Evolutionary conservation across 345 rosid genomes (phyloP).

Genomic region (Rubroshorea leprosula): DNA sequence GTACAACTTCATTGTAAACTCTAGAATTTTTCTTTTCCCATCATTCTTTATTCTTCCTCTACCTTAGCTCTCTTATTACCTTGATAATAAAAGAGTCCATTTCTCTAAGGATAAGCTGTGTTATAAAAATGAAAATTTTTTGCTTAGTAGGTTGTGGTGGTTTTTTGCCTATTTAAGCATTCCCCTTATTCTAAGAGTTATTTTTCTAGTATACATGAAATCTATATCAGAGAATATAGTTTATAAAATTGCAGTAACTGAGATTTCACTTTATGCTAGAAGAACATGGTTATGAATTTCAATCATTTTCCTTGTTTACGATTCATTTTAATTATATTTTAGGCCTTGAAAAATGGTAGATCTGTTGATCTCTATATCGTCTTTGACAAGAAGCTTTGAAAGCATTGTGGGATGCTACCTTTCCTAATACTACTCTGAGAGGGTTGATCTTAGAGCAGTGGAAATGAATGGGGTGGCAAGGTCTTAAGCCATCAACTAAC

Average conservation of each 20-base stretch:
- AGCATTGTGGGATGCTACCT: slow-evolving; percentile 72
- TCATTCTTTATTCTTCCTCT: background rate
- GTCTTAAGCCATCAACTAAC: slow-evolving; percentile 95
- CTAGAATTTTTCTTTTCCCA: too few relatives aligned
- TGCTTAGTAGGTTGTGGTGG: slow-evolving; percentile 3
- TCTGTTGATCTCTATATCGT: background rate
- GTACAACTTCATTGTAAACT: slow-evolving; percentile 28
- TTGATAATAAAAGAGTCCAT: background rate
- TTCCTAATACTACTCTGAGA: slow-evolving; percentile 53
- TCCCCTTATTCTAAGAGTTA: too few relatives aligned
- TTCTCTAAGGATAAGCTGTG: background rate
- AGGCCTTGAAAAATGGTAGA: too few relatives aligned
- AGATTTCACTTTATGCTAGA: too few relatives aligned
- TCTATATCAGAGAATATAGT: background rate
- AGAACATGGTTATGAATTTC: too few relatives aligned
- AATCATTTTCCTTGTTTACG: too few relatives aligned
- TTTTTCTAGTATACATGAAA: background rate
- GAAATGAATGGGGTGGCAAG: slow-evolving; percentile 99
- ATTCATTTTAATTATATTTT: too few relatives aligned
- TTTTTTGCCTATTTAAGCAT: too few relatives aligned
- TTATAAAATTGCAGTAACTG: background rate
- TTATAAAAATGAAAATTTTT: background rate
- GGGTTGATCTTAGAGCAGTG: slow-evolving; percentile 89
- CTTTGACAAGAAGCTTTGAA: slow-evolving; percentile 68
- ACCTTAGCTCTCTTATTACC: background rate